Evolutionary conservation across 2,329 filamentous ascomycete species (phyloP).

Genomic region (Scedosporium minutisporum): DNA sequence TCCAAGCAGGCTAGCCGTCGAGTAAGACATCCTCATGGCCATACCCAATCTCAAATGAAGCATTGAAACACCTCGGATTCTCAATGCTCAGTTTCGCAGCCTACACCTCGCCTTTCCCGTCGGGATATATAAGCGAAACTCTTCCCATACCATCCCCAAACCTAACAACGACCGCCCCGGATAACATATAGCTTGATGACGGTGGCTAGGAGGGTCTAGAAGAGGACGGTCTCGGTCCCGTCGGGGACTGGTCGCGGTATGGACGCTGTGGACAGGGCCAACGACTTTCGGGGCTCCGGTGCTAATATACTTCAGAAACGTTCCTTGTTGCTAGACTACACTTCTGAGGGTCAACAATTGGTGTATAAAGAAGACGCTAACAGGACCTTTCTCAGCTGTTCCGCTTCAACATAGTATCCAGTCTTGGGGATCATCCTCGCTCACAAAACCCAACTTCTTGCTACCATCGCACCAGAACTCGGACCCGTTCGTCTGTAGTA

Average conservation of each 20-base stretch:
- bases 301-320: constrained; percentile 25
- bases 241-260: constrained; percentile 44
- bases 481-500: constrained; percentile 31
- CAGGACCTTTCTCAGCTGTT: constrained; percentile 50
- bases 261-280: constrained; percentile 20
- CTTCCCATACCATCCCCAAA: constrained; percentile 36
- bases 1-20: constrained; percentile 38
- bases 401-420: constrained; percentile 64
- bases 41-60: constrained; percentile 27
- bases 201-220: constrained; percentile 24
- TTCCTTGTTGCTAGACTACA: not conserved
- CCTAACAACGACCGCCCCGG: constrained; percentile 31
- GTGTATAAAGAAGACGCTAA: not conserved
- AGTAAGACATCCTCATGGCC: constrained; percentile 40
- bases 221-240: constrained; percentile 21
- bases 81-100: too few relatives aligned
- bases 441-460: constrained; percentile 29
- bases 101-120: constrained; percentile 38
- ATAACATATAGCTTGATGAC: constrained; percentile 29
- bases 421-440: constrained; percentile 47
- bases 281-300: constrained; percentile 48
- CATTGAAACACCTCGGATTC: too few relatives aligned
- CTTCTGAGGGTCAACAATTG: not conserved
- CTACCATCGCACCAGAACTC: constrained; percentile 23
- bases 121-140: constrained; percentile 38